Percentiles rank a stretch among this genome's conserved stretches.
phyloP scores from a whole-genome alignment of 2,329 filamentous ascomycete species.

The Sclerotinia nivalis region DNA sequence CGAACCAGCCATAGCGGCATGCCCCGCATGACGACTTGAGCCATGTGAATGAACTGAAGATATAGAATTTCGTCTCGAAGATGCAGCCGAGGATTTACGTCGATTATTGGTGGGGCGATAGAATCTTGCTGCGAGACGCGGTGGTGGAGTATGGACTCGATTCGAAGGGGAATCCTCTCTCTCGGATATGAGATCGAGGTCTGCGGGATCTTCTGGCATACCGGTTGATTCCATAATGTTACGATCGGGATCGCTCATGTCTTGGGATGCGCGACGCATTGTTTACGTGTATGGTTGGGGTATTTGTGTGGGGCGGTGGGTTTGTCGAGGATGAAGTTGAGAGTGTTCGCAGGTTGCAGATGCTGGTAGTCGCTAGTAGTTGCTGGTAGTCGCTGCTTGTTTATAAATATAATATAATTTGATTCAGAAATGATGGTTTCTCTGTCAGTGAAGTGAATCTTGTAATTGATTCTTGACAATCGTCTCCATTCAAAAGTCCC shows the following conservation, averaged over 20 bases:
- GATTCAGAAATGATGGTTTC: not conserved
- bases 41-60: slow-evolving; percentile 64
- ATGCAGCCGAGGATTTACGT: slow-evolving; percentile 74
- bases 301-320: slow-evolving; percentile 17
- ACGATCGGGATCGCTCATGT: slow-evolving; percentile 41
- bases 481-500: not conserved
- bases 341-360: slow-evolving; percentile 14
- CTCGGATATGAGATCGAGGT: slow-evolving; percentile 37
- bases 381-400: not conserved
- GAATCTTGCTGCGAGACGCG: slow-evolving; percentile 77
- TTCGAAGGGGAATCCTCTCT: slow-evolving; percentile 36
- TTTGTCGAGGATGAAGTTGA: slow-evolving; percentile 18
- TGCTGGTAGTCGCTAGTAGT: slow-evolving; percentile 10
- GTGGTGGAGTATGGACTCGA: slow-evolving; percentile 61
- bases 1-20: slow-evolving; percentile 40
- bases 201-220: slow-evolving; percentile 22
- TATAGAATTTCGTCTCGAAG: slow-evolving; percentile 76
- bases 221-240: slow-evolving; percentile 40
- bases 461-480: not conserved
- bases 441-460: not conserved
- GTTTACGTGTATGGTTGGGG: slow-evolving; percentile 23
- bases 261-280: slow-evolving; percentile 40
- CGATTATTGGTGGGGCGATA: slow-evolving; percentile 66
- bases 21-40: slow-evolving; percentile 48
- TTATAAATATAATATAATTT: not conserved